phyloP scores from a whole-genome alignment of 1,284 basidiomycete genomes.

The Ganoderma sinense region DNA sequence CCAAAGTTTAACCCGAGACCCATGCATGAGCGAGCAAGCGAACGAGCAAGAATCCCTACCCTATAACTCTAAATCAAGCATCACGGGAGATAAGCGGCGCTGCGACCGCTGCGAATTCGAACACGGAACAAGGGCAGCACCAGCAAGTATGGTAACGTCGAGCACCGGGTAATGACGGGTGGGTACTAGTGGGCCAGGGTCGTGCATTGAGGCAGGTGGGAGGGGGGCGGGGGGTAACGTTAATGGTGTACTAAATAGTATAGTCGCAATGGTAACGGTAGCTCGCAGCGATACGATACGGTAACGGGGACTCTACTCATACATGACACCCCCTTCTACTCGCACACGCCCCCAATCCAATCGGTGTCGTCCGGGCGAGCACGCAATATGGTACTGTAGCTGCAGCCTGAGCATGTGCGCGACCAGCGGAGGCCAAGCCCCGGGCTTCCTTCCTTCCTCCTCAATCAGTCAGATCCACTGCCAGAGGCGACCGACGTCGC shows the following conservation, averaged over 20 bases:
- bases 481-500: not conserved
- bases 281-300: not conserved
- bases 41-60: not conserved
- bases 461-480: not conserved
- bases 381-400: slow-evolving; percentile 11
- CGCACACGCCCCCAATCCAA: slow-evolving; percentile 1
- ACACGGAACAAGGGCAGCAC: not conserved
- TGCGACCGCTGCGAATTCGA: not conserved
- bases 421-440: not conserved
- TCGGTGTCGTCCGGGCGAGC: not conserved
- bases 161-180: not conserved
- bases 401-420: not conserved
- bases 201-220: not conserved
- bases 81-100: not conserved
- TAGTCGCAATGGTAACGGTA: not conserved
- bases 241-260: not conserved
- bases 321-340: slow-evolving; percentile 4
- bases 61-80: not conserved
- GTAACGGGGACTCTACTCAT: slow-evolving; percentile 4
- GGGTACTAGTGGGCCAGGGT: not conserved
- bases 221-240: not conserved
- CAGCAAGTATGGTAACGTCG: not conserved
- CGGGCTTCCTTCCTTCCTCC: not conserved
- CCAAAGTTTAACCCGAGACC: slow-evolving; percentile 10
- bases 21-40: not conserved